These are phyloP conservation scores for Penicillium roqueforti DNA, from an alignment of 495 filamentous ascomycete genomes.

Conservation along the genomic window DNA sequence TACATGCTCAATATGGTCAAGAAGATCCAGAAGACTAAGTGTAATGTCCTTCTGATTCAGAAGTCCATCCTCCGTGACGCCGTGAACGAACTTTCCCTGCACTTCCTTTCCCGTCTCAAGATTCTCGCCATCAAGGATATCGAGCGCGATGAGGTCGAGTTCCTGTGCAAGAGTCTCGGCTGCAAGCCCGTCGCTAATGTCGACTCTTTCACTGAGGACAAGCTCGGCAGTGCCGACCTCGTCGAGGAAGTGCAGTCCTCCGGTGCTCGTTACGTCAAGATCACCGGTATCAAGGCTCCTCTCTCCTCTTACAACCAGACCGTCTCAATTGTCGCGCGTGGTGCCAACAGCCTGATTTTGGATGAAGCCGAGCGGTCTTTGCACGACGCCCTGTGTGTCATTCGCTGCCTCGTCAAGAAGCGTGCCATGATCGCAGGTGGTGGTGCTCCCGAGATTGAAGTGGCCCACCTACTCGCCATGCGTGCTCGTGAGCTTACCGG, in stretches of 20 bases:
- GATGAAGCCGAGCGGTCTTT: conserved; percentile 95
- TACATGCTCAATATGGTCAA: conserved; percentile 98
- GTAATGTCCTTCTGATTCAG: conserved; percentile 96
- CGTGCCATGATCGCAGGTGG: conserved; percentile 94
- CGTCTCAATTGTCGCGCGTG: conserved; percentile 87
- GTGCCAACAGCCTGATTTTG: conserved; percentile 89
- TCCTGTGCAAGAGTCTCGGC: conserved; percentile 95
- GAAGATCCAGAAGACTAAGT: conserved; percentile 99
- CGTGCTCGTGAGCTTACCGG: conserved; percentile 78
- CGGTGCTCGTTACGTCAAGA: conserved; percentile 87
- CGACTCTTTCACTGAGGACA: conserved; percentile 98
- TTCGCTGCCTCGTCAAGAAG: conserved; percentile 98
- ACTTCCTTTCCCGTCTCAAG: conserved; percentile 96
- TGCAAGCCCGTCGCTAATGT: conserved; percentile 99
- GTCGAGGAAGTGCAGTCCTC: conserved; percentile 86
- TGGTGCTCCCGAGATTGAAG: conserved; percentile 93
- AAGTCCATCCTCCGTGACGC: conserved; percentile 97
- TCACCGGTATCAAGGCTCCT: conserved; percentile 76
- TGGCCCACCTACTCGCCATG: conserved; percentile 74
- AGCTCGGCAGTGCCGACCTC: conserved; percentile 92
- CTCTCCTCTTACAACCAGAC: conserved; percentile 62
- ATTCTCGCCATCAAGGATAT: conserved; percentile 96
- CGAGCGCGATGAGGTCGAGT: conserved; percentile 97
- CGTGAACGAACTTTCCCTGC: conserved; percentile 92
- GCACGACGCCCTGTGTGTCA: conserved; percentile 96